These are phyloP conservation scores for Chlorella sp. DNA, from an alignment of 139 green algal species.

Conservation along the genomic window DNA sequence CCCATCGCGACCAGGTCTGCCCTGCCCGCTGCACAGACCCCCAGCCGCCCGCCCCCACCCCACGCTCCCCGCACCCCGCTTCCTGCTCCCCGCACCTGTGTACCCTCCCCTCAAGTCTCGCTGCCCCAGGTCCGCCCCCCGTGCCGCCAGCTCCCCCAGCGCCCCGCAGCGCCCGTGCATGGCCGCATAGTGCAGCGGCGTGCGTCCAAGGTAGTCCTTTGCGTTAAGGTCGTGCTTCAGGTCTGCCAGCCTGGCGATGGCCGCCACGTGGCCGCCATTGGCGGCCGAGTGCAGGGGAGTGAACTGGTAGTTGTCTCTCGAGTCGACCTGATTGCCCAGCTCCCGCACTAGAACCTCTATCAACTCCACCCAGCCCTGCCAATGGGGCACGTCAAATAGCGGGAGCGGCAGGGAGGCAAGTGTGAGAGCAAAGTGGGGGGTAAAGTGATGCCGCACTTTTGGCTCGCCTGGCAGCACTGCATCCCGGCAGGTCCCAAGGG, in stretches of 20 bases:
- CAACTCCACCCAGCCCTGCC: slow-evolving; percentile 46
- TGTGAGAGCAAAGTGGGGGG: no score
- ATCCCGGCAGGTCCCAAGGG: neutral
- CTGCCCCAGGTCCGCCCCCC: slow-evolving; percentile 48
- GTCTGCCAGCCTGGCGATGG: slow-evolving; percentile 54
- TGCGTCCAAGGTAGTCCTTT: slow-evolving; percentile 64
- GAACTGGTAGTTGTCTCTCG: slow-evolving; percentile 61
- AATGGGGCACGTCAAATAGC: neutral
- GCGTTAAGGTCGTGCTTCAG: slow-evolving; percentile 57
- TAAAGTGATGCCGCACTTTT: no score
- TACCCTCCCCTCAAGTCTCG: slow-evolving; percentile 51
- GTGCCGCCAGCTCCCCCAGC: slow-evolving; percentile 54
- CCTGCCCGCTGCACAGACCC: neutral
- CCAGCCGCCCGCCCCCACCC: neutral
- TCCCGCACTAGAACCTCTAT: slow-evolving; percentile 52
- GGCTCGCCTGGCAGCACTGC: no score
- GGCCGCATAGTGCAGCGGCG: slow-evolving; percentile 70
- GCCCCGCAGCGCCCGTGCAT: slow-evolving; percentile 59
- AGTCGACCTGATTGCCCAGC: slow-evolving; percentile 59
- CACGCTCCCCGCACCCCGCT: neutral
- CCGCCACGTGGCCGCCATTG: slow-evolving; percentile 60
- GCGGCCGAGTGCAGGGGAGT: slow-evolving; percentile 67
- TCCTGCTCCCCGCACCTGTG: slow-evolving; percentile 26
- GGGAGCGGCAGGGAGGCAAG: neutral
- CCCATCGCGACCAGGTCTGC: neutral